Evolutionary conservation across 305 asterid species (phyloP).

Genomic region (Andrographis paniculata): DNA sequence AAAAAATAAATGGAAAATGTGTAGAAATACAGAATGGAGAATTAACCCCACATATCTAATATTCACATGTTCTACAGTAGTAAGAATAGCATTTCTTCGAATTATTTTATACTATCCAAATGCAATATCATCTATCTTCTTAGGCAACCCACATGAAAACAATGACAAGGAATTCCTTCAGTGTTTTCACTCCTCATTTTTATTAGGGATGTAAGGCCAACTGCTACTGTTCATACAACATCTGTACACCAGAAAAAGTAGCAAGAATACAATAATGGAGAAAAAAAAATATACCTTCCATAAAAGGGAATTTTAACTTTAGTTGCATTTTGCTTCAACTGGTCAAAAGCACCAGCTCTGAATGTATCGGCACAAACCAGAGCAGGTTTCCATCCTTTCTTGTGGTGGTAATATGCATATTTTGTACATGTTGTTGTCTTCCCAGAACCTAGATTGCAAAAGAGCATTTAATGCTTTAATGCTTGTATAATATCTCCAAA

Average conservation of each 20-base stretch:
- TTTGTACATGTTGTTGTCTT: slow-evolving; percentile 96
- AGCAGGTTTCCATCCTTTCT: slow-evolving; percentile 98
- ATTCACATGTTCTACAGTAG: too few relatives aligned
- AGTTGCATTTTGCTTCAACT: slow-evolving; percentile 95
- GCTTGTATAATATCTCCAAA: neutral
- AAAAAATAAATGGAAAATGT: too few relatives aligned
- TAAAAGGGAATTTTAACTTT: slow-evolving; percentile 96
- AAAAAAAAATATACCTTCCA: slow-evolving; percentile 48
- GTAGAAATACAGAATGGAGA: too few relatives aligned
- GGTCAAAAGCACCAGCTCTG: slow-evolving; percentile 99
- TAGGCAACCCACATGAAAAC: too few relatives aligned
- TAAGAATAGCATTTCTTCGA: too few relatives aligned
- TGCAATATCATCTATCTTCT: too few relatives aligned
- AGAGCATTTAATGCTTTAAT: neutral
- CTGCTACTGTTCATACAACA: too few relatives aligned
- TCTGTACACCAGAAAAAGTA: neutral
- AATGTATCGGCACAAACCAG: slow-evolving; percentile 96
- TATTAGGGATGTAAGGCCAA: too few relatives aligned
- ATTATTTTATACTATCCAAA: too few relatives aligned
- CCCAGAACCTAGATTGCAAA: slow-evolving; percentile 54
- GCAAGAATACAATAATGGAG: neutral
- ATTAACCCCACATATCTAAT: too few relatives aligned
- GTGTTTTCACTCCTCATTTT: too few relatives aligned
- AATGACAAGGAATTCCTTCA: too few relatives aligned
- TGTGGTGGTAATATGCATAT: slow-evolving; percentile 87